These are phyloP conservation scores for Ophiosphaerella narmari DNA, from an alignment of 2,329 filamentous ascomycete genomes.

Conservation along the genomic window DNA sequence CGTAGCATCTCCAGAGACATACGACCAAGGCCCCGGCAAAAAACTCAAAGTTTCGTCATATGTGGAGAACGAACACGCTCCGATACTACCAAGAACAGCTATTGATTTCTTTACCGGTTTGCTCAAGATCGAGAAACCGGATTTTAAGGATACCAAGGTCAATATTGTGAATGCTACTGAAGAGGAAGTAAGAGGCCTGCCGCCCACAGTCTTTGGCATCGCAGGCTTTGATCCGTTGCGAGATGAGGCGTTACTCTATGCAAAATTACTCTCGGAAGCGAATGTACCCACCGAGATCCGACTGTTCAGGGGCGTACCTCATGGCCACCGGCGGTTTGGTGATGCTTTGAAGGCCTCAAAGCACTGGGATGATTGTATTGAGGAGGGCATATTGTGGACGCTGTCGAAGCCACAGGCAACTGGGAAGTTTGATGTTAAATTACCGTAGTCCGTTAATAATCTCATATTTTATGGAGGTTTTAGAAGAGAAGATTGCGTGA, in stretches of 20 bases:
- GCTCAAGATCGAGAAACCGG: conserved; percentile 21
- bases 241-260: conserved; percentile 56
- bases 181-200: conserved; percentile 49
- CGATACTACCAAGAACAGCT: conserved; percentile 50
- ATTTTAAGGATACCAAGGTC: conserved; percentile 39
- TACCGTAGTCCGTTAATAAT: conserved; percentile 6
- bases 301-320: conserved; percentile 59
- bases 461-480: not conserved
- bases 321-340: conserved; percentile 57
- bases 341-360: conserved; percentile 46
- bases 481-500: too few relatives aligned
- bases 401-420: conserved; percentile 42
- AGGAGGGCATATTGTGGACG: conserved; percentile 52
- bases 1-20: conserved; percentile 46
- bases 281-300: conserved; percentile 56
- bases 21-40: conserved; percentile 45
- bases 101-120: conserved; percentile 40
- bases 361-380: conserved; percentile 52
- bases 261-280: conserved; percentile 48
- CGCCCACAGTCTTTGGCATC: conserved; percentile 55
- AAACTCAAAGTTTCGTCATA: conserved; percentile 49
- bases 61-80: conserved; percentile 53
- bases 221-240: conserved; percentile 57
- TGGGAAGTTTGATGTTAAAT: conserved; percentile 40
- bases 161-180: conserved; percentile 40